Evolutionary conservation across 2,329 filamentous ascomycete species (phyloP).

Genomic region (Cladosporium sp.): DNA sequence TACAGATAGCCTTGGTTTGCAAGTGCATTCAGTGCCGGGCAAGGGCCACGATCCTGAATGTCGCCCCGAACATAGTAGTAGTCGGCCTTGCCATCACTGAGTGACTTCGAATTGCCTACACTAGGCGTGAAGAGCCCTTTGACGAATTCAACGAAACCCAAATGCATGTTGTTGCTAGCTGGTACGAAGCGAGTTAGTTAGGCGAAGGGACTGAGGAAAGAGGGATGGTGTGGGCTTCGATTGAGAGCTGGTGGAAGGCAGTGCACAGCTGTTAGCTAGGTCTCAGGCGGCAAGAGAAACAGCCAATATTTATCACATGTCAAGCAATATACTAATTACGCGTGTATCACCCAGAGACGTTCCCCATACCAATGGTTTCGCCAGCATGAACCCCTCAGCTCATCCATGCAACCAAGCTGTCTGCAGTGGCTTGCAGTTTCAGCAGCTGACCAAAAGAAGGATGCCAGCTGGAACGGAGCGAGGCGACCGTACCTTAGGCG

Average conservation of each 20-base stretch:
- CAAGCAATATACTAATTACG: background rate
- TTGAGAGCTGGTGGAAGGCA: no score
- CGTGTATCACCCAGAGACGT: background rate
- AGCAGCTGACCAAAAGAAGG: background rate
- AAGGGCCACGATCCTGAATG: slow-evolving; percentile 25
- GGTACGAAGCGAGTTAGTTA: no score
- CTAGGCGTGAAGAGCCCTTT: slow-evolving; percentile 17
- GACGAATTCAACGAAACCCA: slow-evolving; percentile 15
- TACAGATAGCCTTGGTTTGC: slow-evolving; percentile 33
- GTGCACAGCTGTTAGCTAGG: no score
- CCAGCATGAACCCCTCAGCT: background rate
- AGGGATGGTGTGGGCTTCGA: no score
- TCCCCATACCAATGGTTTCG: background rate
- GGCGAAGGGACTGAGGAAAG: no score
- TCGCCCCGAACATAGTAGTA: slow-evolving; percentile 14
- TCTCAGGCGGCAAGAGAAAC: background rate
- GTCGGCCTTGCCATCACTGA: slow-evolving; percentile 19
- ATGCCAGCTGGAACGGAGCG: background rate
- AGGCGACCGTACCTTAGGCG: slow-evolving; percentile 9
- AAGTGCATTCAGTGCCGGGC: slow-evolving; percentile 29
- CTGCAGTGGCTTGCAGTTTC: background rate
- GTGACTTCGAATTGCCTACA: slow-evolving; percentile 1
- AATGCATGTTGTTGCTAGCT: slow-evolving; percentile 13
- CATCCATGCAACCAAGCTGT: no score
- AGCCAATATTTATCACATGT: slow-evolving; percentile 1